A percentile compares a stretch with the other conserved stretches of the same genome.
phyloP scores from a whole-genome alignment of 176 grass and related monocot species.

The Avena atlantica region DNA sequence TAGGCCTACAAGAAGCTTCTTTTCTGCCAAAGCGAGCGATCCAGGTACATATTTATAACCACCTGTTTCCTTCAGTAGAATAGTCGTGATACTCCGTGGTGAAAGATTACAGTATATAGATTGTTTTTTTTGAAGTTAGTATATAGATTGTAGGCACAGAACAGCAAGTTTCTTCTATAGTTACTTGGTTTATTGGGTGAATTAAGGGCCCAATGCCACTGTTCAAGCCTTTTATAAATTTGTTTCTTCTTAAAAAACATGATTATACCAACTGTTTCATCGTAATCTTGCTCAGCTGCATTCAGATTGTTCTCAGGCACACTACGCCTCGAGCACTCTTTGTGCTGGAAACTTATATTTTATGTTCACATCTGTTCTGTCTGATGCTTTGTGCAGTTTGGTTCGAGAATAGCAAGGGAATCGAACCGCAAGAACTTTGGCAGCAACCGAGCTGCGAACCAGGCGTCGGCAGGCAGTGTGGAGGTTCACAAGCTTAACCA shows the following conservation, averaged over 20 bases:
- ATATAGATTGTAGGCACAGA: background rate
- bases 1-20: conserved; percentile 78
- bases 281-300: conserved; percentile 1
- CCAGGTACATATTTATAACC: conserved; percentile 65
- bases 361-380: background rate
- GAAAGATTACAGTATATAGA: background rate
- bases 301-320: background rate
- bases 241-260: background rate
- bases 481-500: conserved; percentile 54
- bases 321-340: background rate
- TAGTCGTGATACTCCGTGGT: background rate
- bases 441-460: conserved; percentile 91
- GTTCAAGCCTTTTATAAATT: background rate
- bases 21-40: conserved; percentile 89
- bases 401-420: conserved; percentile 91
- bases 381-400: conserved; percentile 55
- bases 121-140: too few relatives aligned
- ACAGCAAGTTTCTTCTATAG: background rate
- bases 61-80: conserved; percentile 7
- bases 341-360: background rate
- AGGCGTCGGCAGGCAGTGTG: conserved; percentile 83
- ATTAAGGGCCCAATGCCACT: background rate
- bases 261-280: background rate
- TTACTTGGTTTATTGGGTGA: background rate
- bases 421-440: conserved; percentile 89